Evolutionary conservation across 257 asterid genomes (phyloP), one percentile per base, ranked within the genome.

Genomic region (Thymus mandschuricus): DNA sequence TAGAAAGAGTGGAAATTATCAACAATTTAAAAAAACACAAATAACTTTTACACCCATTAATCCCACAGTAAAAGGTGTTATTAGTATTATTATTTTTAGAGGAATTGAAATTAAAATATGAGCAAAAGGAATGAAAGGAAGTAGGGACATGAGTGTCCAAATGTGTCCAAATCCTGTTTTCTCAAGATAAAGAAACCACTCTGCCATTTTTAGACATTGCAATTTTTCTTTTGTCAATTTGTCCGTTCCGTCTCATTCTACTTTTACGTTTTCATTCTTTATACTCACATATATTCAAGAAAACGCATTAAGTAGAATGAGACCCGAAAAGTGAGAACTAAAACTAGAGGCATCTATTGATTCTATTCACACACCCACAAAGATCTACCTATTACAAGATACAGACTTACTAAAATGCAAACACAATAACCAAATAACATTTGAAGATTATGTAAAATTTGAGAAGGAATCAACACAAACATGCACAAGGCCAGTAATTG

Each of bases 151-250:
- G 76, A 64, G 64, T 81, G 83, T 76, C 74, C 56, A 57, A 71
- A 81, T 76, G 78, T 74, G 81, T 84, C 78, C 80, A 84, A 84
- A 70, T 66, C 62, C 15, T 81, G 88, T 84, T 77, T 70, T 78
- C 82, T 77, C 31, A 54, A 73, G 87, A 86, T 78, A 85, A 79
- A 77, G 79, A 81, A 64, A 74, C 69, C 60, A 74, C 80, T 31
- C 85, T 70, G 85, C 80, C 85, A 80, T 52, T 60, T 44, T 34
- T 30, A 74, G 51, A 76, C 67, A 73, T 29, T 50, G 30, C 58
- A 46, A 48, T 68, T 66, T 59, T 12, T 60, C 8, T 12, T 35
- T 13, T 60, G 28, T 59, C 43, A 59, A 54, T 55, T 21, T 28
- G 3, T 55, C 35, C 21, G 30, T 55, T 21, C 21, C 21, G 21